Evolutionary conservation across 495 filamentous ascomycete species (phyloP).

Genomic region (Haplographium delicatum): DNA sequence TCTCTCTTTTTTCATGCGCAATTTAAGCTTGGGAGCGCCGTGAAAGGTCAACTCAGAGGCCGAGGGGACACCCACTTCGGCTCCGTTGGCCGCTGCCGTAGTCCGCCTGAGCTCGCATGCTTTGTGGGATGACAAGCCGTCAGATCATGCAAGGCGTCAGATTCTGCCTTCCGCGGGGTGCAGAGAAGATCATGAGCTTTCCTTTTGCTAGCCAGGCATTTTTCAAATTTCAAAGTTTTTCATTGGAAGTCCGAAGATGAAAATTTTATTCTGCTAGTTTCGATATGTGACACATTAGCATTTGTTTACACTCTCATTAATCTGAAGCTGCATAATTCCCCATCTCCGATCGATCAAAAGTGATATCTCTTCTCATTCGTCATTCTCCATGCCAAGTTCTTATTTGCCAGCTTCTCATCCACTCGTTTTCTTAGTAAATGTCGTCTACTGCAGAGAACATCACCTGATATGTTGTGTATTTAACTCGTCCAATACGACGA

Average conservation of each 20-base stretch:
- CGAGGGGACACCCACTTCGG: constrained; percentile 2
- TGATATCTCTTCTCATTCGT: too few species aligned
- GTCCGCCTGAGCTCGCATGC: not conserved
- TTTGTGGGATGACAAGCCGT: not conserved
- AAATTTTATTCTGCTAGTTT: not conserved
- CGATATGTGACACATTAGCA: too few species aligned
- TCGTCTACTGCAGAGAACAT: too few species aligned
- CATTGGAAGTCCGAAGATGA: too few species aligned
- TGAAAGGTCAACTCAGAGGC: constrained; percentile 10
- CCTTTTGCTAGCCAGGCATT: constrained; percentile 4
- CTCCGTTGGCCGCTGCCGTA: not conserved
- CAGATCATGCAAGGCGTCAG: constrained; percentile 7
- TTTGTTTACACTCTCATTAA: too few species aligned
- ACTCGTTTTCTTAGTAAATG: too few species aligned
- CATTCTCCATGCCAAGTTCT: too few species aligned
- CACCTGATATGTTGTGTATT: too few species aligned
- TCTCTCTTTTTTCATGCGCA: constrained; percentile 5
- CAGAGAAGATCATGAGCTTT: constrained; percentile 5
- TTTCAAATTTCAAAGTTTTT: not conserved
- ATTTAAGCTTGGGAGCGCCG: constrained; percentile 5
- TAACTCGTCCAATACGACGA: too few species aligned
- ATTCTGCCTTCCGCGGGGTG: constrained; percentile 14
- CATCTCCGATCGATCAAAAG: too few species aligned
- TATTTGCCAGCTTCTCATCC: too few species aligned
- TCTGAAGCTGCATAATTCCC: too few species aligned